Base-by-base conservation (phyloP, 1,284 basidiomycete species). In the Tylopilus orsonianus region DNA sequence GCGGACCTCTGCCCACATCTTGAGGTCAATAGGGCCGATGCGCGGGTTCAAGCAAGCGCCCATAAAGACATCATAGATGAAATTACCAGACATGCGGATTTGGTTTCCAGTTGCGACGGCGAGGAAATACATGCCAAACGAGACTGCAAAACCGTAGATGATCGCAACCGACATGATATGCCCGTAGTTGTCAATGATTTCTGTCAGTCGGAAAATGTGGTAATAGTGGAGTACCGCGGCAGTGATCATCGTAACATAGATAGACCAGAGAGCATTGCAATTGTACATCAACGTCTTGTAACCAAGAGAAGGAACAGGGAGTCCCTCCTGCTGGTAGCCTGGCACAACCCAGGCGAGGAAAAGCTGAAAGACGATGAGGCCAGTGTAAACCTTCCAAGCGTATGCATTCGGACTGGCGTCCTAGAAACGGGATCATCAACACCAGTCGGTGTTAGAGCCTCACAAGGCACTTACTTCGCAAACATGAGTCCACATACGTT, bases 1-100 rank as follows among this genome's bases (percentile, higher is more conserved):
- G 44, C 97, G 84, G 49, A 99, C 96, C 70, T 99, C 96, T 22
- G 93, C 93, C 85, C 95, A 99, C 95, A 99, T 98, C 77, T 99
- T 99, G 64, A 99, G 75, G 71, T 98, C 96, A 58, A 99, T 81
- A 29, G 79, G 77, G n/a, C 94, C 93, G 55, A 99, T 80, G 50
- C 96, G 85, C 12, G 97, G 97, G 74, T 98, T 99, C 55, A 99
- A 77, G 46, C 80, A 80, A 32, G 94, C 93, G 40, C 97, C 97
- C 94, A 98, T 98, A 73, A 93, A 96, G 55, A 93, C 87, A 62
- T 97, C 94, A 67, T 97, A 99, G 57, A 95, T 79, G 70, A 90
- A 83, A 73, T 85, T 96, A 44, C 93, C 94, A 14, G 90, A 93
- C 90, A 97, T 96, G 56, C 96, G 81, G 42, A 95, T 85, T 54